Percentiles rank a stretch among this genome's conserved stretches.
Evolutionary conservation across 2,329 filamentous ascomycete species (phyloP).

Genomic region (Phyllosticta paracitricarpa): DNA sequence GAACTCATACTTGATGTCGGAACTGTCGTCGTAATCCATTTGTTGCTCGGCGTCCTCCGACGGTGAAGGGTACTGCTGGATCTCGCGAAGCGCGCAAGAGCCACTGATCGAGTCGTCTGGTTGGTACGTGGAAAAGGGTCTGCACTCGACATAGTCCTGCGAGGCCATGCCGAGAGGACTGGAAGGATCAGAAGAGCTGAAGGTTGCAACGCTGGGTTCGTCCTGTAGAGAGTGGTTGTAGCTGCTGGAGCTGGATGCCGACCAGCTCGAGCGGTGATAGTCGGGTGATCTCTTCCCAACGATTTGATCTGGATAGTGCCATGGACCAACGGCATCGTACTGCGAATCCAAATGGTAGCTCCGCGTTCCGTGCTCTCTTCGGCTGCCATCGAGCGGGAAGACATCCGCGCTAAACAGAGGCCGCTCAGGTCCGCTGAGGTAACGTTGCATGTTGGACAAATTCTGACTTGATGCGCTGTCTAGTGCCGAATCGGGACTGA

Average conservation of each 20-base stretch:
- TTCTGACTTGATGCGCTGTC: slow-evolving; percentile 15
- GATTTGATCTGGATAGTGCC: slow-evolving; percentile 14
- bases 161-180: not conserved
- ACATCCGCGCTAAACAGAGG: slow-evolving; percentile 19
- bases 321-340: slow-evolving; percentile 15
- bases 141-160: slow-evolving; percentile 5
- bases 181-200: slow-evolving; percentile 1
- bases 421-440: slow-evolving; percentile 20
- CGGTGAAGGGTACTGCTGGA: slow-evolving; percentile 22
- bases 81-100: slow-evolving; percentile 21
- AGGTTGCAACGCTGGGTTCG: slow-evolving; percentile 20
- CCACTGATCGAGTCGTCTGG: slow-evolving; percentile 6
- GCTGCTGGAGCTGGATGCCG: slow-evolving; percentile 22
- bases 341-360: slow-evolving; percentile 12
- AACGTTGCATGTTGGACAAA: slow-evolving; percentile 24
- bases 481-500: slow-evolving; percentile 15
- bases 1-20: slow-evolving; percentile 18
- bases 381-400: slow-evolving; percentile 20
- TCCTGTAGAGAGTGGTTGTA: slow-evolving; percentile 18
- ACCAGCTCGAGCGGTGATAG: slow-evolving; percentile 16
- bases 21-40: slow-evolving; percentile 18
- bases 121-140: not conserved
- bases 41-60: slow-evolving; percentile 17
- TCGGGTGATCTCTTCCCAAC: slow-evolving; percentile 22
- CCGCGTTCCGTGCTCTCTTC: slow-evolving; percentile 12